These are phyloP conservation scores for Mycena belliarum DNA, from an alignment of 768 basidiomycete genomes.

Conservation along the genomic window DNA sequence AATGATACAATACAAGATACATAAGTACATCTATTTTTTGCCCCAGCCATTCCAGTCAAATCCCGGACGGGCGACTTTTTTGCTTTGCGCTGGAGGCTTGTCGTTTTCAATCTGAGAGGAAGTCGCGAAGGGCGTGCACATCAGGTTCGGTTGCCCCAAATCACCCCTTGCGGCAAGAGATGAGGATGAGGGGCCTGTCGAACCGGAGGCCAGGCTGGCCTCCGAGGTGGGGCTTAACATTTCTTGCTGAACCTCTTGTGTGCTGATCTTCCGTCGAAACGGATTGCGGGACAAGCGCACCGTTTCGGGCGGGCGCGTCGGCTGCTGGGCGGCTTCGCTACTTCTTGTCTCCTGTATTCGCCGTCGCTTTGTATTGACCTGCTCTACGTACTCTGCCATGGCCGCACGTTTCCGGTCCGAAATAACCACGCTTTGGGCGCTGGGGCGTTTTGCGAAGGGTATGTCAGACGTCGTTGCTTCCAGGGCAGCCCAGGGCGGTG, in stretches of 20 bases:
- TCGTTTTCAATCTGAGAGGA: not conserved
- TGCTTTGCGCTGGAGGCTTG: not conserved
- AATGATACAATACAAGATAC: too few species aligned
- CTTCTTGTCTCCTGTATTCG: slow-evolving; percentile 1
- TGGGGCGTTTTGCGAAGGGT: not conserved
- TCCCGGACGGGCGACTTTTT: not conserved
- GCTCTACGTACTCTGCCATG: slow-evolving; percentile 10
- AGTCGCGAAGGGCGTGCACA: not conserved
- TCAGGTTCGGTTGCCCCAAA: not conserved
- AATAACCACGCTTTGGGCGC: not conserved
- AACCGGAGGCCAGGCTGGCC: too few species aligned
- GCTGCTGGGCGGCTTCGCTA: not conserved
- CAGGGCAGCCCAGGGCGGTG: slow-evolving; percentile 37
- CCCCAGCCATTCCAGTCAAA: slow-evolving; percentile 24
- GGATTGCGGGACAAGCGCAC: slow-evolving; percentile 15
- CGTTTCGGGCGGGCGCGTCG: not conserved
- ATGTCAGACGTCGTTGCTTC: slow-evolving; percentile 13
- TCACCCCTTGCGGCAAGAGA: too few species aligned
- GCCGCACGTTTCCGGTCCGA: slow-evolving; percentile 12
- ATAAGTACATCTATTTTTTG: slow-evolving; percentile 8
- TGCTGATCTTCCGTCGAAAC: slow-evolving; percentile 11
- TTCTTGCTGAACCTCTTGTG: not conserved
- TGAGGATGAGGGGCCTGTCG: too few species aligned
- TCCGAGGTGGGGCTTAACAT: not conserved
- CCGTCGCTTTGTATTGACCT: slow-evolving; percentile 15